Base-by-base conservation (phyloP, 805 yeast species). In the Candida takata region DNA sequence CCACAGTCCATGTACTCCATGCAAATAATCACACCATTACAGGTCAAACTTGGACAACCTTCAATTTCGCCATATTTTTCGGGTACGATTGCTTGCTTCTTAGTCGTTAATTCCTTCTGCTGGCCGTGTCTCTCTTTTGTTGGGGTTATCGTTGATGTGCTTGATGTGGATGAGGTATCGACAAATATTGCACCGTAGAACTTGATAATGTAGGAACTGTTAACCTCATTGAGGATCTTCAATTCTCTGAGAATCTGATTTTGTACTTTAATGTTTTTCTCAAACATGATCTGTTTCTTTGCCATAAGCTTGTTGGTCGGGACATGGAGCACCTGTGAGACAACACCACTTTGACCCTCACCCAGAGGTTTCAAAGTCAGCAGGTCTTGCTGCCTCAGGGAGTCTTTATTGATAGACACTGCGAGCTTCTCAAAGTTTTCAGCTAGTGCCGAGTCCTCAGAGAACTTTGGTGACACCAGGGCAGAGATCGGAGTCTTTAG, bases 1-100 rank as follows among this genome's bases (percentile, higher is more conserved):
- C 95, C 90, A 58, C 96, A 84, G 58, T 90, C 95, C 75, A 90
- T 84, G 60, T 84, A 88, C 60, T 90, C 97, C 95, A 88, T 87
- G 55, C 95, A 82, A 42, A 92, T 83, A 11, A 86, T 80, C 13
- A 92, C 88, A 42, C 85, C 84, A 51, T 74, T 74, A 42, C 65
- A 60, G 10, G 45, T 48, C 7, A 54, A 38, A 6, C 29, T 18
- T 6, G 34, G 20, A 8, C 46, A 43, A 8, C 48, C 32, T 11
- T 42, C 44, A 10, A 50, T 57, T 12, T 48, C 49, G 3, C 30
- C 23, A 6, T 37, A 25, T n/a, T 33, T 35, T 12, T 24, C 35
- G 29, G 46, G 45, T 24, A 36, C 35, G 7, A 42, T 28, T 4
- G 35, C 23, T 27, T 30, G 41, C n/a, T 29, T 29, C 12, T 19